phyloP scores from a whole-genome alignment of 768 basidiomycete species.

The Pleurotus tuber-regium region DNA sequence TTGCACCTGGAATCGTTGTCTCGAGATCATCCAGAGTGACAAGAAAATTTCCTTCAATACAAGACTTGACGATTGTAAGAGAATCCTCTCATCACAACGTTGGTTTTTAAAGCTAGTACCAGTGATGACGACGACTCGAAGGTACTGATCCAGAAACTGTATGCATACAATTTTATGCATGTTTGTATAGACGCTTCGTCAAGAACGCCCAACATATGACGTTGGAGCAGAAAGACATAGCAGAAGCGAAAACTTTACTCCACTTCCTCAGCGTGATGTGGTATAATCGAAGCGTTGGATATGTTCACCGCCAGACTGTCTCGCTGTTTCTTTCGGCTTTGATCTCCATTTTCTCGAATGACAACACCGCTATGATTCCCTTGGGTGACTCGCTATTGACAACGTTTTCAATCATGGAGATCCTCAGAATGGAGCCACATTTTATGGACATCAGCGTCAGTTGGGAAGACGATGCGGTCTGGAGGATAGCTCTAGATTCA shows the following conservation, averaged over 20 bases:
- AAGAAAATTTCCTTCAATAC: conserved; percentile 20
- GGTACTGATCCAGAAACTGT: not conserved
- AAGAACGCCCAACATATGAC: conserved; percentile 1
- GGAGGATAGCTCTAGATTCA: conserved; percentile 30
- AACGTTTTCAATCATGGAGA: conserved; percentile 27
- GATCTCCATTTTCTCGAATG: conserved; percentile 15
- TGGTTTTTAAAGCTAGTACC: too few species aligned
- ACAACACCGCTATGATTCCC: conserved; percentile 4
- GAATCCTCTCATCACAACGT: not conserved
- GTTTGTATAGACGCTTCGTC: conserved; percentile 2
- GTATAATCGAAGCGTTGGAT: conserved; percentile 22
- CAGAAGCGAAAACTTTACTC: conserved; percentile 21
- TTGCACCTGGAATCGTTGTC: conserved; percentile 15
- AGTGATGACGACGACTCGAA: conserved; percentile 2
- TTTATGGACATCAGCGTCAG: conserved; percentile 12
- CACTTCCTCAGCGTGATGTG: conserved; percentile 35
- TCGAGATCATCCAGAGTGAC: conserved; percentile 20
- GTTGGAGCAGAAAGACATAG: conserved; percentile 9
- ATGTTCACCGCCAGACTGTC: conserved; percentile 17
- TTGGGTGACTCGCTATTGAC: conserved; percentile 35
- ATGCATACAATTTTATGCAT: not conserved
- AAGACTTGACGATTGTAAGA: conserved; percentile 32
- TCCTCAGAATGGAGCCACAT: conserved; percentile 11
- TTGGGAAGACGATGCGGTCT: conserved; percentile 33
- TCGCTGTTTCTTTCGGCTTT: conserved; percentile 21